Base-by-base conservation (phyloP, 2,329 filamentous ascomycete species). In the Talaromyces sp. region DNA sequence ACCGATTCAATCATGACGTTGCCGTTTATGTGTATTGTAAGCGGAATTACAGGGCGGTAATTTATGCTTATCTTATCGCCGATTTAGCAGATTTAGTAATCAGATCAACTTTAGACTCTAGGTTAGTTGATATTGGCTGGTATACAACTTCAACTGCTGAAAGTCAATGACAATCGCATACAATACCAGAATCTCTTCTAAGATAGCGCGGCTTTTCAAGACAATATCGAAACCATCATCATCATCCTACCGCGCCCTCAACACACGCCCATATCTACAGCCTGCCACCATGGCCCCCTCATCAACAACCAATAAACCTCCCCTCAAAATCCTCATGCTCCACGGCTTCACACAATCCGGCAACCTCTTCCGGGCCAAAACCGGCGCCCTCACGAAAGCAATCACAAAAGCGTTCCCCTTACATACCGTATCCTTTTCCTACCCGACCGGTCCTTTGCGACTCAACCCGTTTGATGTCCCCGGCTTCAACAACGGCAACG, bases 311-410 rank as follows among this genome's bases (percentile, higher is more conserved):
- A 43, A 37, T 8, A 64, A 50, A 60, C 67, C 73, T 50, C 75
- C 77, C 8, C 75, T 82, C 63, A 91, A 88, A 77, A 88, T 93
- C 68, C 82, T 93, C 52, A 92, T 93, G 89, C 83, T 93, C 33
- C 90, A 93, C 72, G 90, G 94, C 77, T 97, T 88, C 85, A 97
- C 94, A 8, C 94, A 98, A 82, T 96, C 91, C 33, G 93, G 93
- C 3, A 78, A 88, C 3, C 82, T 93, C 68, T 97, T 97, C 85
- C 89, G 87, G 75, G 86, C 89, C 76, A 97, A 97, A 81, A 96
- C 92, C 54, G 91, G 92, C 76, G 92, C 92, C 11, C 83, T 97
- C 1, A 87, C 93, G 71, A 97, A 97, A 77, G 82, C 89, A 62
- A 85, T 97, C 65, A 77, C 82, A 67, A 97, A 96, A 74, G 81